Percentiles rank a stretch among this genome's conserved stretches.
phyloP scores from a whole-genome alignment of 768 basidiomycete species.

The Hericium coralloides region DNA sequence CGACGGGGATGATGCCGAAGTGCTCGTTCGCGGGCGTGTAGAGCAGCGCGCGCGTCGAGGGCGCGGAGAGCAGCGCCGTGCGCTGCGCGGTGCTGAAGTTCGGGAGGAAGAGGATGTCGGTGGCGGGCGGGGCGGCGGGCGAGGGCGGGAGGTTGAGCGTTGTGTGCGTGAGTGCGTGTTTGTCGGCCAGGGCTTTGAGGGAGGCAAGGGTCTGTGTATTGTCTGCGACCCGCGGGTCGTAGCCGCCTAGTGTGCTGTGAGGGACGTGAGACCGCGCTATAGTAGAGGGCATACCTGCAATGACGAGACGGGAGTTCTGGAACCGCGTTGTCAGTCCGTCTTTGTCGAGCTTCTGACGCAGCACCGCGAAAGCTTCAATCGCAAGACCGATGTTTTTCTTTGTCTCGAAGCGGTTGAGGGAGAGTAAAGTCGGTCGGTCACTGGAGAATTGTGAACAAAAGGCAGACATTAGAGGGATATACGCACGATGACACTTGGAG shows the following conservation, averaged over 20 bases:
- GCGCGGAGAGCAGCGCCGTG: constrained; percentile 62
- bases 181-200: constrained; percentile 52
- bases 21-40: constrained; percentile 97
- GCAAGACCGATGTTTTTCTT: constrained; percentile 91
- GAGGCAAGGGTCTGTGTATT: constrained; percentile 61
- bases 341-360: constrained; percentile 26
- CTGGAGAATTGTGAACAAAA: constrained; percentile 24
- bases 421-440: constrained; percentile 65
- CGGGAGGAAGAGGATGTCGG: constrained; percentile 79
- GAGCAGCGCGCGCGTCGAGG: constrained; percentile 63
- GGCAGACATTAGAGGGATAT: not conserved
- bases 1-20: constrained; percentile 94
- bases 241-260: constrained; percentile 53
- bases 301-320: constrained; percentile 53
- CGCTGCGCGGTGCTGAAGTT: constrained; percentile 87
- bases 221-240: constrained; percentile 80
- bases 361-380: constrained; percentile 61
- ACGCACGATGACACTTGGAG: constrained; percentile 50
- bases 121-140: constrained; percentile 27
- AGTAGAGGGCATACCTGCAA: constrained; percentile 46
- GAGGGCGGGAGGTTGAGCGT: constrained; percentile 32
- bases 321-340: constrained; percentile 11
- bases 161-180: constrained; percentile 44
- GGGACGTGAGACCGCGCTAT: not conserved
- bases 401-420: constrained; percentile 90